Conservation (phyloP, 1,284 basidiomycete genomes). For the Leucoagaricus sp. region DNA sequence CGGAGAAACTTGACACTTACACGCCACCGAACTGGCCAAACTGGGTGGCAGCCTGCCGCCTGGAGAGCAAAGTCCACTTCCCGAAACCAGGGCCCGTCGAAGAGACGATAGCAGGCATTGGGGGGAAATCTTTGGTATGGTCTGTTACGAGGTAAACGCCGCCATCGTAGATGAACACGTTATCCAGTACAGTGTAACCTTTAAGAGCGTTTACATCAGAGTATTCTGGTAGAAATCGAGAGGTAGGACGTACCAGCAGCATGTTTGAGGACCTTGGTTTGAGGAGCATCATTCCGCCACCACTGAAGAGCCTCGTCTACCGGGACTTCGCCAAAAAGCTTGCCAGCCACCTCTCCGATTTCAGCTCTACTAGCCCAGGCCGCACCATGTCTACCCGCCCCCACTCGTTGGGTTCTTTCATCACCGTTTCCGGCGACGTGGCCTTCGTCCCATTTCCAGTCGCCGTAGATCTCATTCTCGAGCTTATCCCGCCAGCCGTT, state of each 20-base stretch:
- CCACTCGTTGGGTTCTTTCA: slow-evolving; percentile 40
- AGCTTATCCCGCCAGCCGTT: slow-evolving; percentile 51
- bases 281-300: slow-evolving; percentile 57
- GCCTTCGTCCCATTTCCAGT: slow-evolving; percentile 64
- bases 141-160: slow-evolving; percentile 71
- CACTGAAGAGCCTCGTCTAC: slow-evolving; percentile 51
- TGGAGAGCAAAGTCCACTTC: slow-evolving; percentile 67
- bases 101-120: slow-evolving; percentile 50
- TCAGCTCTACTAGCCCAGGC: slow-evolving; percentile 36
- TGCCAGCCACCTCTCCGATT: slow-evolving; percentile 23
- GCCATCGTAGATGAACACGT: slow-evolving; percentile 68
- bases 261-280: slow-evolving; percentile 54
- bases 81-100: slow-evolving; percentile 52
- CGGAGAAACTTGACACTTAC: no score
- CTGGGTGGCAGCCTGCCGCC: slow-evolving; percentile 47
- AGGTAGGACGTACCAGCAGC: slow-evolving; percentile 49
- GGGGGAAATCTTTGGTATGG: slow-evolving; percentile 49
- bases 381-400: slow-evolving; percentile 39
- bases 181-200: slow-evolving; percentile 85
- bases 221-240: slow-evolving; percentile 6
- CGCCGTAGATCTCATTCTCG: slow-evolving; percentile 63
- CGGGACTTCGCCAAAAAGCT: slow-evolving; percentile 41
- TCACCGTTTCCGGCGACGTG: slow-evolving; percentile 52
- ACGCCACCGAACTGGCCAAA: slow-evolving; percentile 59
- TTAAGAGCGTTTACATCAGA: slow-evolving; percentile 6